Evolutionary conservation across 2,329 filamentous ascomycete genomes (phyloP).

Genomic region (Metarhizium brunneum): DNA sequence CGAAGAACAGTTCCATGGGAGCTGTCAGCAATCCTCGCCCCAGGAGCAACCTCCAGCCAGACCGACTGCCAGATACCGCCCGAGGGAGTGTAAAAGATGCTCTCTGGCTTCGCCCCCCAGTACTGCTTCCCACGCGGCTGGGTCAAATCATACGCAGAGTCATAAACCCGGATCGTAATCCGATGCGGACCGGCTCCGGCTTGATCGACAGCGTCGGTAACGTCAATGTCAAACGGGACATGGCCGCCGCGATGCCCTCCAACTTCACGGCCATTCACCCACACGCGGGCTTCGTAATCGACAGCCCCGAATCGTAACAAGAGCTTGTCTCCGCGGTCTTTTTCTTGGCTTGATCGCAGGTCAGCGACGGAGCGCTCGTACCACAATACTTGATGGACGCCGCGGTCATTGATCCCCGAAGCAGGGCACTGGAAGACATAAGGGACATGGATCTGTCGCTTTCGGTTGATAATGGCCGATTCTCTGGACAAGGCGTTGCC

Average conservation of each 20-base stretch:
- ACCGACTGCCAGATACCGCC: too few relatives aligned
- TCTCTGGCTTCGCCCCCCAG: too few relatives aligned
- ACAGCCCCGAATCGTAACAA: too few relatives aligned
- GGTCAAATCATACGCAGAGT: constrained; percentile 54
- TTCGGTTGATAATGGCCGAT: constrained; percentile 24
- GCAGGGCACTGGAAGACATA: constrained; percentile 57
- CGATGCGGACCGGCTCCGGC: constrained; percentile 20
- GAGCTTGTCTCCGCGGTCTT: too few relatives aligned
- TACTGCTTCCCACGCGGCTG: constrained; percentile 52
- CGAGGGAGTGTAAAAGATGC: too few relatives aligned
- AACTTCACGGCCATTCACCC: constrained; percentile 42
- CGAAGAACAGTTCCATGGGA: too few relatives aligned
- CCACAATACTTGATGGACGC: constrained; percentile 54
- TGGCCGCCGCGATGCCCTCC: constrained; percentile 50
- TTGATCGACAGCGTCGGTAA: constrained; percentile 37
- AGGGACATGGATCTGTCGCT: constrained; percentile 50
- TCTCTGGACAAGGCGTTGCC: too few relatives aligned
- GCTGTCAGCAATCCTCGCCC: too few relatives aligned
- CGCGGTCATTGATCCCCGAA: constrained; percentile 51
- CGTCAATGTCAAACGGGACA: constrained; percentile 48
- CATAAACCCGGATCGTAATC: constrained; percentile 49
- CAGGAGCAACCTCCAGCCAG: too few relatives aligned
- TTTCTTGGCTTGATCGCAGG: too few relatives aligned
- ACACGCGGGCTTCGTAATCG: constrained; percentile 25
- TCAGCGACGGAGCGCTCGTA: too few relatives aligned